Evolutionary conservation across 2,329 filamentous ascomycete species (phyloP).

Genomic region (Fusarium citri): DNA sequence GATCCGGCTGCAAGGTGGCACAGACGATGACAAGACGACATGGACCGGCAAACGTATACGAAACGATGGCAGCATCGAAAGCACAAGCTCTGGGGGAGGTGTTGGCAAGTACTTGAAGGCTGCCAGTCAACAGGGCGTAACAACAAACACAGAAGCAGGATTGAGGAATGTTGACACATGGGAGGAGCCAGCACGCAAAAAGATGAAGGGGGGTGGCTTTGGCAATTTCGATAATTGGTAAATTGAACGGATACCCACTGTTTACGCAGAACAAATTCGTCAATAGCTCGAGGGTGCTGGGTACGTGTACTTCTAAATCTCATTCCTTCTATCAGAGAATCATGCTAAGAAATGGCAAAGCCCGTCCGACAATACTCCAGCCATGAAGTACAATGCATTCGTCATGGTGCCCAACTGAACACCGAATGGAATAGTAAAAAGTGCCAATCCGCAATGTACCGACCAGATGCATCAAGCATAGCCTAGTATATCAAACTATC

Average conservation of each 20-base stretch:
- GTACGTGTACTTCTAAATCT: conserved; percentile 30
- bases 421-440: conserved; percentile 1
- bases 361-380: background rate
- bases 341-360: conserved; percentile 33
- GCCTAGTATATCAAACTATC: conserved; percentile 43
- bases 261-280: conserved; percentile 1
- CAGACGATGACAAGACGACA: conserved; percentile 88
- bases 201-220: conserved; percentile 81
- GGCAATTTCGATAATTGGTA: conserved; percentile 96
- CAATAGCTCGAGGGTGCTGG: conserved; percentile 20
- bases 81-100: conserved; percentile 55
- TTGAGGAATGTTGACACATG: conserved; percentile 73
- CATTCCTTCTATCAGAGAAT: conserved; percentile 25
- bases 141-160: conserved; percentile 68
- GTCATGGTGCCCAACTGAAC: conserved; percentile 8
- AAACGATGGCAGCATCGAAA: conserved; percentile 69
- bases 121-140: conserved; percentile 49
- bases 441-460: background rate
- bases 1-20: conserved; percentile 73
- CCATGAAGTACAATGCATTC: conserved; percentile 21
- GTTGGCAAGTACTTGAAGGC: conserved; percentile 87
- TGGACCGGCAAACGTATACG: conserved; percentile 96
- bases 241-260: conserved; percentile 1
- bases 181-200: conserved; percentile 83
- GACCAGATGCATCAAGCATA: background rate